A percentile compares a stretch with the other conserved stretches of the same genome.
Conservation (phyloP, 768 basidiomycete species). For the Leccinum incarnatum region DNA sequence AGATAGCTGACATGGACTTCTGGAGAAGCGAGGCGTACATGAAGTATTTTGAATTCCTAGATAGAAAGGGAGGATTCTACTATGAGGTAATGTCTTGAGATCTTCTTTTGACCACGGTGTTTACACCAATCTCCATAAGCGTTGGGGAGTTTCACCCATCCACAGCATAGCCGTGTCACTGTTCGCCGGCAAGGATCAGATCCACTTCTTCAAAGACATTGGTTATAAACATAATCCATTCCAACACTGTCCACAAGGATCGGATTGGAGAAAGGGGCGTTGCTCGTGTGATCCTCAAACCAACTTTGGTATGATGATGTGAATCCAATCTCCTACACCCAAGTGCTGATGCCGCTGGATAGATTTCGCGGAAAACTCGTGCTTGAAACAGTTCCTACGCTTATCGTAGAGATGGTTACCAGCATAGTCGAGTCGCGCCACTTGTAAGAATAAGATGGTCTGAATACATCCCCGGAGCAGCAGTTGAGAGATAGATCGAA, state of each 20-base stretch:
- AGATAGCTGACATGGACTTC: slow-evolving; percentile 81
- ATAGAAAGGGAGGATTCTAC: slow-evolving; percentile 81
- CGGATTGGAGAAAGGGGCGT: slow-evolving; percentile 70
- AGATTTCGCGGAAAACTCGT: slow-evolving; percentile 32
- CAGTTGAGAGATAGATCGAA: no score
- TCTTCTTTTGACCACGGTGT: not conserved
- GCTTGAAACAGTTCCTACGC: slow-evolving; percentile 29
- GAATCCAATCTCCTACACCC: not conserved
- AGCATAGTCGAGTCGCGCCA: not conserved
- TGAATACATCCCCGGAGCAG: not conserved
- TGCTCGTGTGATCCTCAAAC: slow-evolving; percentile 81
- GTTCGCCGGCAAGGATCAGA: slow-evolving; percentile 83
- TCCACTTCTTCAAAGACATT: slow-evolving; percentile 95
- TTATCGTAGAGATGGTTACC: slow-evolving; percentile 14
- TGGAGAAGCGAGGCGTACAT: slow-evolving; percentile 82
- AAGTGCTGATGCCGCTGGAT: slow-evolving; percentile 6
- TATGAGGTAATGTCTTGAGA: slow-evolving; percentile 56
- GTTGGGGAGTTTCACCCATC: slow-evolving; percentile 92
- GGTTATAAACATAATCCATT: slow-evolving; percentile 93
- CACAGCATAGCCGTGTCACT: slow-evolving; percentile 90
- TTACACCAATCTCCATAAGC: slow-evolving; percentile 36
- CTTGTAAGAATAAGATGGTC: not conserved
- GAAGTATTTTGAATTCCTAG: slow-evolving; percentile 81
- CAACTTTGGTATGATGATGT: slow-evolving; percentile 61
- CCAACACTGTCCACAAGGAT: slow-evolving; percentile 84